Conservation (phyloP, 148 eudicot genomes). For the Spergularia marina region DNA sequence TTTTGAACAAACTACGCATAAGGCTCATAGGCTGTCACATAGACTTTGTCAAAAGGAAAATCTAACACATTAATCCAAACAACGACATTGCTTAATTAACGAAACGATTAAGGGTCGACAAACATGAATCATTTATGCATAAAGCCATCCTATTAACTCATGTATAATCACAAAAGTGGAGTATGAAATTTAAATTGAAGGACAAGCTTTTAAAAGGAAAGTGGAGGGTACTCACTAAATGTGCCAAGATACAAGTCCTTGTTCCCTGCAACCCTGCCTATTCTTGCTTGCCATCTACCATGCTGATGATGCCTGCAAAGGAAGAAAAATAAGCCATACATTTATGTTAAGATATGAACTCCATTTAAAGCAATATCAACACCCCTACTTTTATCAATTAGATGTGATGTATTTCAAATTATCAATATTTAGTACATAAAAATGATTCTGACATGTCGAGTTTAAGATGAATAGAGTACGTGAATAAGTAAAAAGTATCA, state of each 20-base stretch:
- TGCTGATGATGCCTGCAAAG: slow-evolving; percentile 84
- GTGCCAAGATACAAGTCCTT: slow-evolving; percentile 96
- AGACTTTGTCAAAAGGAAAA: too few species aligned
- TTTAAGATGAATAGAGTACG: too few species aligned
- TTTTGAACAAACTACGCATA: slow-evolving; percentile 10
- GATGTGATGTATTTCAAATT: slow-evolving; percentile 5
- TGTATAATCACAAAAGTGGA: too few species aligned
- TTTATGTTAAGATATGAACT: slow-evolving; percentile 16
- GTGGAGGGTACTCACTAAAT: slow-evolving; percentile 50
- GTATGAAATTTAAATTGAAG: background rate
- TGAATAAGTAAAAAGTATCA: background rate
- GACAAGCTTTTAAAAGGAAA: background rate
- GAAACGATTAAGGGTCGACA: too few species aligned
- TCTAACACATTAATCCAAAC: too few species aligned
- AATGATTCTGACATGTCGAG: too few species aligned
- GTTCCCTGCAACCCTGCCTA: slow-evolving; percentile 93
- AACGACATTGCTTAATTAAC: too few species aligned
- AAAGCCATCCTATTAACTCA: too few species aligned
- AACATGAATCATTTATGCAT: too few species aligned
- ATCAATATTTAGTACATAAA: background rate
- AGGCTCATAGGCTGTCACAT: background rate
- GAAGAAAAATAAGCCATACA: slow-evolving; percentile 4
- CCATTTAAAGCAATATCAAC: slow-evolving; percentile 3
- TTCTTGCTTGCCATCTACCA: slow-evolving; percentile 98
- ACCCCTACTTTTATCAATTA: background rate